phyloP scores from a whole-genome alignment of 2,329 filamentous ascomycete species.

The Cladosporium phlei region DNA sequence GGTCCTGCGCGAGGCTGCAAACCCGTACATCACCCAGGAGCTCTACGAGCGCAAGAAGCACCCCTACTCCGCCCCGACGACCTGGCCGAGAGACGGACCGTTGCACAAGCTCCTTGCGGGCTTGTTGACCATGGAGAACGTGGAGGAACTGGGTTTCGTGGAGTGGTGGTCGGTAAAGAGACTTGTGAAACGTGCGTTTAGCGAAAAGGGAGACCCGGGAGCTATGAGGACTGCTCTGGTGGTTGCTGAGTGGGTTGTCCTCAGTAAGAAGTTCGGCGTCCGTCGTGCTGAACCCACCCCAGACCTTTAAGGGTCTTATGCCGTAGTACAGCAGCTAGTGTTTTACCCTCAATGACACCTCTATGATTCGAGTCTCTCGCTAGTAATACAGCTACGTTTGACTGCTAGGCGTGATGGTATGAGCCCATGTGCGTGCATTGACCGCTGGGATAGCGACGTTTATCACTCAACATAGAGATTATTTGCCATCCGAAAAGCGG shows the following conservation, averaged over 20 bases:
- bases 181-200: slow-evolving; percentile 39
- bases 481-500: too few species aligned
- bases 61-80: slow-evolving; percentile 45
- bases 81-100: slow-evolving; percentile 40
- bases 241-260: slow-evolving; percentile 42
- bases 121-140: slow-evolving; percentile 28
- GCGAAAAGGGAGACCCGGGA: slow-evolving; percentile 25
- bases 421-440: too few species aligned
- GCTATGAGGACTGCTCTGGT: slow-evolving; percentile 38
- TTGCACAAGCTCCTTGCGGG: slow-evolving; percentile 35
- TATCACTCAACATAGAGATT: too few species aligned
- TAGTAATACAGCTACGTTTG: too few species aligned
- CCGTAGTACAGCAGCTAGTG: neutral
- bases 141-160: slow-evolving; percentile 29
- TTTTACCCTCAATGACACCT: too few species aligned
- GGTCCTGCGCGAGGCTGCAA: slow-evolving; percentile 48
- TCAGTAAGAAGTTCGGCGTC: slow-evolving; percentile 42
- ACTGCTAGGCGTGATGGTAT: too few species aligned
- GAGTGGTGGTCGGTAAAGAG: slow-evolving; percentile 35
- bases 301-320: slow-evolving; percentile 22
- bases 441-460: too few species aligned
- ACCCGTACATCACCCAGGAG: slow-evolving; percentile 50
- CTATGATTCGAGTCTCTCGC: too few species aligned
- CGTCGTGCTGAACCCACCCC: slow-evolving; percentile 14
- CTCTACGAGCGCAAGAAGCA: slow-evolving; percentile 48